A percentile compares a stretch with the other conserved stretches of the same genome.
Conservation (phyloP, 352 stramenopile species). For the Globisporangium heterothallicum region DNA sequence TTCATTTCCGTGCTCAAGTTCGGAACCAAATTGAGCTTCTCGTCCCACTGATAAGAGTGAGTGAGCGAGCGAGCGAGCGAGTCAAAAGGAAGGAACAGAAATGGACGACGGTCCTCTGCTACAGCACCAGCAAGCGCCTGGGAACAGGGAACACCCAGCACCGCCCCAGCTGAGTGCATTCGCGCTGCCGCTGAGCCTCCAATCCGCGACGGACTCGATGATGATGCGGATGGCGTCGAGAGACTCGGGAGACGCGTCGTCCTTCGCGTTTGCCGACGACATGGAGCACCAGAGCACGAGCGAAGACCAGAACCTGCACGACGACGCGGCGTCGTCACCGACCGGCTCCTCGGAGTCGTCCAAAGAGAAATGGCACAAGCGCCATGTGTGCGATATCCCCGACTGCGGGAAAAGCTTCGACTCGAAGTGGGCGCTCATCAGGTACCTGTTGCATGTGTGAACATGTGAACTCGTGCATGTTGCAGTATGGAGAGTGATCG, state of each 20-base stretch:
- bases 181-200: background rate
- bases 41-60: constrained; percentile 7
- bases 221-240: constrained; percentile 3
- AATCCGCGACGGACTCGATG: constrained; percentile 1
- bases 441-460: no score
- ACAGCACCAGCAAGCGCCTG: background rate
- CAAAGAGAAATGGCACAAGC: constrained; percentile 71
- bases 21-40: background rate
- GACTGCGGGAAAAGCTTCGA: constrained; percentile 84
- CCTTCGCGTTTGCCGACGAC: constrained; percentile 9
- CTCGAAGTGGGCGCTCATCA: constrained; percentile 79
- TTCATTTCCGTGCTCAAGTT: background rate
- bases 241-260: background rate
- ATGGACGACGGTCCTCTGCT: constrained; percentile 2
- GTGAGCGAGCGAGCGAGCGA: no score
- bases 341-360: constrained; percentile 27
- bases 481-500: no score
- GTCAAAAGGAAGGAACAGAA: background rate
- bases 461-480: constrained; percentile 15
- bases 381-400: constrained; percentile 54
- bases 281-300: constrained; percentile 5
- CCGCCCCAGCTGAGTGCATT: constrained; percentile 1
- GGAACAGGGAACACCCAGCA: background rate
- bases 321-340: constrained; percentile 15
- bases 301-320: constrained; percentile 7